Percentiles rank a stretch among this genome's conserved stretches.
Evolutionary conservation across 352 stramenopile species (phyloP).

Genomic region (Globisporangium parvum): DNA sequence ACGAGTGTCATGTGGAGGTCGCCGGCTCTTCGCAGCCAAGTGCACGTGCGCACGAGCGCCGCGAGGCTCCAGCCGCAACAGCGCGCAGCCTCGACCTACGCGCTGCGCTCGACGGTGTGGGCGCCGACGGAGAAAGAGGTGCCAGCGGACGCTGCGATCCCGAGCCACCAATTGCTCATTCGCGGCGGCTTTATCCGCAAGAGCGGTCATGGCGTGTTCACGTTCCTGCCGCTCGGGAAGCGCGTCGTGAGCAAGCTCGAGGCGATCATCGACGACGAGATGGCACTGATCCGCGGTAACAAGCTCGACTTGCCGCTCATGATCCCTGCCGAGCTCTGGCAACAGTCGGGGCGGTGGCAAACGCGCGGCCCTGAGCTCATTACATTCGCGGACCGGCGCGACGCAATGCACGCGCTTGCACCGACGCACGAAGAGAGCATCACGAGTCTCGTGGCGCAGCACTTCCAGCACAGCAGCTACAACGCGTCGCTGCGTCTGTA

Average conservation of each 20-base stretch:
- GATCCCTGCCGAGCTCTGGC: conserved; percentile 72
- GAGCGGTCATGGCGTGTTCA: conserved; percentile 71
- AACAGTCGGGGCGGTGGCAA: conserved; percentile 79
- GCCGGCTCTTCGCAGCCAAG: too few species aligned
- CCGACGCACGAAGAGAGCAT: conserved; percentile 86
- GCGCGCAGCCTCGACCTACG: background rate
- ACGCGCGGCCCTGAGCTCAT: conserved; percentile 80
- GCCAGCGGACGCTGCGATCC: conserved; percentile 70
- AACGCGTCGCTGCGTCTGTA: conserved; percentile 69
- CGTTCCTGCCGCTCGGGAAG: conserved; percentile 69
- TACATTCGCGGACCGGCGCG: conserved; percentile 65
- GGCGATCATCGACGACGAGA: conserved; percentile 75
- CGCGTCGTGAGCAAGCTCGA: conserved; percentile 78
- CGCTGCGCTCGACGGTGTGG: conserved; percentile 53
- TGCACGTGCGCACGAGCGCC: too few species aligned
- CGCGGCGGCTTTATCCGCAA: conserved; percentile 86
- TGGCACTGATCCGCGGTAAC: conserved; percentile 72
- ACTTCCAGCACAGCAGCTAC: conserved; percentile 34
- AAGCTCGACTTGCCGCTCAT: conserved; percentile 80
- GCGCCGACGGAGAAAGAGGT: conserved; percentile 72
- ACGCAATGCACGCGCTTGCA: conserved; percentile 58
- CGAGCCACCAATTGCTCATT: conserved; percentile 81
- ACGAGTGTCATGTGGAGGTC: too few species aligned
- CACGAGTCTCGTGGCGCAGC: conserved; percentile 64
- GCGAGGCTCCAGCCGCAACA: background rate